Evolutionary conservation across 2,329 filamentous ascomycete genomes (phyloP).

Genomic region (Pestalotiopsis sp.): DNA sequence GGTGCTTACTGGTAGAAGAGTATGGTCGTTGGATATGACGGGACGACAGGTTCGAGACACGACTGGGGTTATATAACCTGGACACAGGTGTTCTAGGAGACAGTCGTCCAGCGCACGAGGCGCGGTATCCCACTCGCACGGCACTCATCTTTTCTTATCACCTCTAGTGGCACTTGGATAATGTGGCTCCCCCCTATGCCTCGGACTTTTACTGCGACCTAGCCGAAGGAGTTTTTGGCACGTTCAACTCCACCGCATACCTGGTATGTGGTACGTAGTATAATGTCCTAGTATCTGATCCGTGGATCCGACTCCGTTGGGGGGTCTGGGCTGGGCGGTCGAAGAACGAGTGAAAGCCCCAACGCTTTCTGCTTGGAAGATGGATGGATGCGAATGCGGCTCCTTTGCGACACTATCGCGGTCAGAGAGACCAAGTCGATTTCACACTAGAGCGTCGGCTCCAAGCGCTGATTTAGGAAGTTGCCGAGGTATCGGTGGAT

Average conservation of each 20-base stretch:
- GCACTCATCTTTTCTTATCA: slow-evolving; percentile 11
- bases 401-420: slow-evolving; percentile 4
- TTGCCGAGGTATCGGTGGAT: slow-evolving; percentile 14
- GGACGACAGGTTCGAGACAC: not conserved
- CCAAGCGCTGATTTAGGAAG: slow-evolving; percentile 8
- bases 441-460: not conserved
- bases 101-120: not conserved
- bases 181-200: not conserved
- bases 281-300: not conserved
- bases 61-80: slow-evolving; percentile 1
- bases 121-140: not conserved
- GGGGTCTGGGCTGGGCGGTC: not conserved
- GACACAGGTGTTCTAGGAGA: not conserved
- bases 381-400: not conserved
- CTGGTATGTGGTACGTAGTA: not conserved
- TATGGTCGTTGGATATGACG: slow-evolving; percentile 1
- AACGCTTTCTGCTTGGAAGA: slow-evolving; percentile 9
- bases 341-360: not conserved
- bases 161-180: not conserved
- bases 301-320: slow-evolving; percentile 7
- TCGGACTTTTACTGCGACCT: slow-evolving; percentile 2
- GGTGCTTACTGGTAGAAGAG: not conserved
- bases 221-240: not conserved
- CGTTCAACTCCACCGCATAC: not conserved
- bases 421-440: not conserved